phyloP scores from a whole-genome alignment of 2,329 filamentous ascomycete genomes.

The Fulvia fulva region DNA sequence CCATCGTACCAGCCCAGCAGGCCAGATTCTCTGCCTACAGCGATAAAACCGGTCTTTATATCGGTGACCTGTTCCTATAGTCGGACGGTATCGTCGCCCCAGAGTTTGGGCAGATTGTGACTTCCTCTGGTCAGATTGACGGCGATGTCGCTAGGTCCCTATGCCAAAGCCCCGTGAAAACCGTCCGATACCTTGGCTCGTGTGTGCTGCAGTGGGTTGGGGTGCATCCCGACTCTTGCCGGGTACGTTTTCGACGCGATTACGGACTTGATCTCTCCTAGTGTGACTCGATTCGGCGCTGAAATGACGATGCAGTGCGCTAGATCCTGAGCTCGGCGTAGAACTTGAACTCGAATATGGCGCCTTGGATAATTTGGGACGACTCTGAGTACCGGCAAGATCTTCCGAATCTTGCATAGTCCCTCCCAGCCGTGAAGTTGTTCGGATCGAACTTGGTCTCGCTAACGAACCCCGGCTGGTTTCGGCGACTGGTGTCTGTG shows the following conservation, averaged over 20 bases:
- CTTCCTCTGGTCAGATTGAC: slow-evolving; percentile 79
- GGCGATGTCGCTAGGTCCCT: slow-evolving; percentile 81
- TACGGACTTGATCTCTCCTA: slow-evolving; percentile 1
- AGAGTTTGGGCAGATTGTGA: slow-evolving; percentile 79
- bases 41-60: slow-evolving; percentile 68
- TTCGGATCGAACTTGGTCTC: too few relatives aligned
- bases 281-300: background rate
- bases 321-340: background rate
- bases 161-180: slow-evolving; percentile 47
- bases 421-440: too few relatives aligned
- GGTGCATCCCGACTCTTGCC: slow-evolving; percentile 23
- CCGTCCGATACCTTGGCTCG: slow-evolving; percentile 34
- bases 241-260: slow-evolving; percentile 3
- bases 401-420: too few relatives aligned
- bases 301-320: background rate
- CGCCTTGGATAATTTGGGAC: background rate
- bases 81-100: slow-evolving; percentile 77
- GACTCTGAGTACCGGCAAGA: background rate
- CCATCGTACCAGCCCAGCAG: slow-evolving; percentile 71
- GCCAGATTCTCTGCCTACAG: slow-evolving; percentile 66
- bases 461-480: too few relatives aligned
- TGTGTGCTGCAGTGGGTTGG: slow-evolving; percentile 21
- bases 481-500: slow-evolving; percentile 20
- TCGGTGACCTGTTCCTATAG: slow-evolving; percentile 76
- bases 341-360: background rate